phyloP scores from a whole-genome alignment of 2,329 filamentous ascomycete genomes.

The Xylogone sp. region DNA sequence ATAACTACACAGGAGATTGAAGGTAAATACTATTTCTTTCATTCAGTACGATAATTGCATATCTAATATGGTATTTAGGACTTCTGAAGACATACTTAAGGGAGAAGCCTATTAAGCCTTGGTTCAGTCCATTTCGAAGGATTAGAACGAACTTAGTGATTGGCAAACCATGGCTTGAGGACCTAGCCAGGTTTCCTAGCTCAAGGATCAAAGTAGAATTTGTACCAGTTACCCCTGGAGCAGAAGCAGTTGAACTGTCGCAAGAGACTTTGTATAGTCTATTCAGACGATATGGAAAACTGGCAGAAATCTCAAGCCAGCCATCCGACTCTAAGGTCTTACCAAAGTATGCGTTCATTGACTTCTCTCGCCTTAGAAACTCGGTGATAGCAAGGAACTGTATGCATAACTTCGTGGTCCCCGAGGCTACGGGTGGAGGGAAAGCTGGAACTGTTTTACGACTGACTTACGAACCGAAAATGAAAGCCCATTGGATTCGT shows the following conservation, averaged over 20 bases:
- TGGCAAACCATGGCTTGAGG: conserved; percentile 90
- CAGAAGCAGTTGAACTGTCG: conserved; percentile 69
- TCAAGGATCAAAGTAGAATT: conserved; percentile 79
- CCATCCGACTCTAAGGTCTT: conserved; percentile 80
- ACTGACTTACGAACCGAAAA: conserved; percentile 77
- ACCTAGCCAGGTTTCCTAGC: conserved; percentile 79
- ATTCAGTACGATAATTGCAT: background rate
- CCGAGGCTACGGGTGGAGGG: conserved; percentile 67
- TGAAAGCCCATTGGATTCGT: conserved; percentile 74
- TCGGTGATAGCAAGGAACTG: conserved; percentile 90
- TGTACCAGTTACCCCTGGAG: conserved; percentile 67
- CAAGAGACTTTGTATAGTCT: conserved; percentile 85
- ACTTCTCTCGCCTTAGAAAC: conserved; percentile 69
- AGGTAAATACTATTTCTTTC: conserved; percentile 23
- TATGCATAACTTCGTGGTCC: conserved; percentile 76
- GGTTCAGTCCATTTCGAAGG: conserved; percentile 79
- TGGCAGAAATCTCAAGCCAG: conserved; percentile 79
- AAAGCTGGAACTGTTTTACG: conserved; percentile 73
- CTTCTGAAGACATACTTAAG: conserved; percentile 58
- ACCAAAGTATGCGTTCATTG: conserved; percentile 75
- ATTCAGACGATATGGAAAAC: conserved; percentile 87
- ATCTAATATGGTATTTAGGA: conserved; percentile 21
- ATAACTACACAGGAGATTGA: conserved; percentile 52
- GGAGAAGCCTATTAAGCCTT: conserved; percentile 73
- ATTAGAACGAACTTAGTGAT: conserved; percentile 71